Base-by-base conservation (phyloP, 352 stramenopile genomes). In the Phytophthora idaei region DNA sequence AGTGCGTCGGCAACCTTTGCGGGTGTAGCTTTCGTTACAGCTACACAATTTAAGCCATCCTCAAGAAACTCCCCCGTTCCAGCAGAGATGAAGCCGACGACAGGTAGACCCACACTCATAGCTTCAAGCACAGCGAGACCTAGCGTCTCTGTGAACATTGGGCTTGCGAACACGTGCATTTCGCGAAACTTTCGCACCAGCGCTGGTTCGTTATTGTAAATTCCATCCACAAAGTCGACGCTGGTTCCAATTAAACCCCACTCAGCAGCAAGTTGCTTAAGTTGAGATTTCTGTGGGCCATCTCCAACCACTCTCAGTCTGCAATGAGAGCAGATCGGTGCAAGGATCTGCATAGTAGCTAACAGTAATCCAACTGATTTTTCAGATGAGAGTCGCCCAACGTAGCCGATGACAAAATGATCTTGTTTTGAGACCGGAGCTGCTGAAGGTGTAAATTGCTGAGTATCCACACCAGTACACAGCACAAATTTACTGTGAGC, bases 101-200 rank as follows among this genome's bases (percentile, higher is more conserved):
- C 67, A 9, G 79, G 81, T 0, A 89, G 8, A 0, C 76, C 79
- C 42, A 75, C 71, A 44, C 79, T 86, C 81, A 90, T 88, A 12
- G 81, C 81, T 60, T 90, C 81, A 0, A 90, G 61, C 9, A 76
- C 61, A 11, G 81, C 78, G 27, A 90, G 73, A 4, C 81, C 77
- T 2, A 90, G 65, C 2, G 79, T 90, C 55, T 89, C 81, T 5
- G 55, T 60, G 28, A 87, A 77, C n/a, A 77, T 64, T 42, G 76
- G 57, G 10, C 73, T 81, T 6, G 83, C 61, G 21, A 79, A 81
- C 27, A 73, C 79, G 50, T 87, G 69, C 69, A 85, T 68, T 39
- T 67, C 25, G 10, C 61, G 79, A 3, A 86, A 25, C n/a, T 78
- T 27, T 14, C 44, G 28, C 4, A 73, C 65, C 27, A 90, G 57